Evolutionary conservation across 2,329 filamentous ascomycete species (phyloP), one percentile per base, ranked within the genome.

Genomic region (Epichloe typhina): DNA sequence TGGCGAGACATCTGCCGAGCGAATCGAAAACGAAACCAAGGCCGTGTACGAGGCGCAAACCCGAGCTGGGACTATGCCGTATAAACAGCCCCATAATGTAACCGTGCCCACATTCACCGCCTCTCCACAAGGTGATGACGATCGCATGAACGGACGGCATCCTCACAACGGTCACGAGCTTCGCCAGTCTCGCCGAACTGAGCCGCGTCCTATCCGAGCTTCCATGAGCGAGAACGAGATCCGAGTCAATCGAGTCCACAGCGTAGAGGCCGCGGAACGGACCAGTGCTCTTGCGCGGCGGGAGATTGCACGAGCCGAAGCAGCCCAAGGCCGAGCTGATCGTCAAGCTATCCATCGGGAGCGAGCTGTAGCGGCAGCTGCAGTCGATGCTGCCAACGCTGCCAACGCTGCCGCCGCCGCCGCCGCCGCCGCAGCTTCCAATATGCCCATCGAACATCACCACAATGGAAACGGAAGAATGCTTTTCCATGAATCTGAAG

Each of bases 291-390:
- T 77, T 8, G 76, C 76, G 8, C 69, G 69, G 9, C 72, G 74
- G 23, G 76, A 79, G 56, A 71, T 80, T 39, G 69, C 70, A 1
- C 71, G 75, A 2, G 71, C 72, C 47, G 76, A 79, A 56, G 71
- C 71, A 9, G 68, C 69, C 0, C 75, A 79, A 58, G 64, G 67
- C 54, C 74, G 76, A 17, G 70, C 71, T n/a, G 72, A 77, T 50
- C 66, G 71, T 39, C 71, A 74, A 38, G 70, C 71, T 2, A 63
- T 67, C 15, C 67, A 64, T 50, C 66, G 72, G 31, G 70, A 71
- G 47, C 64, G 68, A 7, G 66, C 63, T 19, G 62, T 60, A 2
- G 59, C 57, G 0, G 66, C 64, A 0, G 64, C 64, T 2, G 64
- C 57, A 0, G 62, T 62, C 26, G 65, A 63, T 36, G 61, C 64